Evolutionary conservation across 2,329 filamentous ascomycete species (phyloP).

Genomic region (Claviceps pazoutovae): DNA sequence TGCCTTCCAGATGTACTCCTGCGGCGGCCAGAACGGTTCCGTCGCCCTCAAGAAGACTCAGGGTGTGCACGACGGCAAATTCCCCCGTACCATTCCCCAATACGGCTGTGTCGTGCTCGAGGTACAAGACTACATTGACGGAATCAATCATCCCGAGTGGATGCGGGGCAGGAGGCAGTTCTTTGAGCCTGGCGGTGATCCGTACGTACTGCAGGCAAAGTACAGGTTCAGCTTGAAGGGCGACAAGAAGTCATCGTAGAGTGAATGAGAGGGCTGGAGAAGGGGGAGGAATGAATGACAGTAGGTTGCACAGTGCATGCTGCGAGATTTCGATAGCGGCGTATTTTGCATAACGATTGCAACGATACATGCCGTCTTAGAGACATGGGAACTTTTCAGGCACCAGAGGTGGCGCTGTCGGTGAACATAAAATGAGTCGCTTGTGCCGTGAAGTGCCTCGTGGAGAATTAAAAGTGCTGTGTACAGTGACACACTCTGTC

Average conservation of each 20-base stretch:
- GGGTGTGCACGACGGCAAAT: conserved; percentile 37
- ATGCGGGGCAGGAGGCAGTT: conserved; percentile 46
- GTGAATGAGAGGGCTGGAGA: not conserved
- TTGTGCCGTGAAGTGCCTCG: not conserved
- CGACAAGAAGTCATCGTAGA: conserved; percentile 1
- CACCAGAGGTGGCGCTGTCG: too few species aligned
- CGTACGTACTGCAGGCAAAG: conserved; percentile 47
- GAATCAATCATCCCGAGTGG: conserved; percentile 86
- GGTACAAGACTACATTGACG: conserved; percentile 88
- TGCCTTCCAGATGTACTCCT: conserved; percentile 80
- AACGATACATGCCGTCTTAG: too few species aligned
- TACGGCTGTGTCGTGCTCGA: conserved; percentile 85
- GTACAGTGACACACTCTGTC: not conserved
- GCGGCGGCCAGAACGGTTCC: conserved; percentile 60
- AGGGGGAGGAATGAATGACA: not conserved
- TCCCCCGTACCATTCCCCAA: conserved; percentile 51
- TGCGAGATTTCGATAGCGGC: not conserved
- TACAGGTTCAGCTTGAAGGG: conserved; percentile 41
- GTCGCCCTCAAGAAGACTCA: conserved; percentile 57
- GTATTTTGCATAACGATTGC: too few species aligned
- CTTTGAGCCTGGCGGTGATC: conserved; percentile 42
- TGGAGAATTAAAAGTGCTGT: not conserved
- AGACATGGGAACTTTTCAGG: too few species aligned
- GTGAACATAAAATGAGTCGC: too few species aligned
- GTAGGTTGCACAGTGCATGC: not conserved